Percentiles rank a stretch among this genome's conserved stretches.
phyloP scores from a whole-genome alignment of 2,329 filamentous ascomycete species.

The Sclerotinia spermophila region DNA sequence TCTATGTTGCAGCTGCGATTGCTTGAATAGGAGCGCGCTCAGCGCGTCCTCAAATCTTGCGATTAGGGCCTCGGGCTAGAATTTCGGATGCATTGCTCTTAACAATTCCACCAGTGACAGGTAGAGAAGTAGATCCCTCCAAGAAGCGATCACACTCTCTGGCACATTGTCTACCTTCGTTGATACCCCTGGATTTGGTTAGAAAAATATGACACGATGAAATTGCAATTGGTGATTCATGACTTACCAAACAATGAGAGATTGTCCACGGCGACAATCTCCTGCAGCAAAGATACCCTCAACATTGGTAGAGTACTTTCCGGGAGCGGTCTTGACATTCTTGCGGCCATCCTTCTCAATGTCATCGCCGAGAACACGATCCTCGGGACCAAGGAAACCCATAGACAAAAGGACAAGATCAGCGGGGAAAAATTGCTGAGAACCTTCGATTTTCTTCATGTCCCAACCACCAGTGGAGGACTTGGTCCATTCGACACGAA shows the following conservation, averaged over 20 bases:
- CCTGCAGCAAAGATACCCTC: constrained; percentile 89
- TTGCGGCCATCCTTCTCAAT: constrained; percentile 90
- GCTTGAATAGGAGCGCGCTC: constrained; percentile 29
- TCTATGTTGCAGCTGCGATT: constrained; percentile 29
- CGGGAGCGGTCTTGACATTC: constrained; percentile 90
- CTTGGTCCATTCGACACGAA: constrained; percentile 95
- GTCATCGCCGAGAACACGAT: constrained; percentile 77
- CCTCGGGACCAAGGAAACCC: constrained; percentile 95
- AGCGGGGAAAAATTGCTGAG: constrained; percentile 92
- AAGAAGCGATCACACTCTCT: constrained; percentile 89
- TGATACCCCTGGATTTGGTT: constrained; percentile 70
- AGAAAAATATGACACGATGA: constrained; percentile 31
- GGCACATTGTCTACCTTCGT: constrained; percentile 89
- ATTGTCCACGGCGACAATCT: constrained; percentile 92
- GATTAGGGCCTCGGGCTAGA: constrained; percentile 38
- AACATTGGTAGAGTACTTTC: constrained; percentile 84
- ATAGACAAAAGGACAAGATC: constrained; percentile 93
- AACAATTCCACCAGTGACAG: constrained; percentile 89
- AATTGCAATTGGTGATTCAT: not conserved
- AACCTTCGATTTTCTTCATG: constrained; percentile 95
- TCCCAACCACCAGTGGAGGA: constrained; percentile 88
- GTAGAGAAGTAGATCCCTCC: constrained; percentile 72
- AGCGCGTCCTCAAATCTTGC: constrained; percentile 25
- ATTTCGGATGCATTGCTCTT: constrained; percentile 76
- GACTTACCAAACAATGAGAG: constrained; percentile 87